Evolutionary conservation across 495 filamentous ascomycete genomes (phyloP), one percentile per base, ranked within the genome.

Genomic region (Aspergillus ellipticus): DNA sequence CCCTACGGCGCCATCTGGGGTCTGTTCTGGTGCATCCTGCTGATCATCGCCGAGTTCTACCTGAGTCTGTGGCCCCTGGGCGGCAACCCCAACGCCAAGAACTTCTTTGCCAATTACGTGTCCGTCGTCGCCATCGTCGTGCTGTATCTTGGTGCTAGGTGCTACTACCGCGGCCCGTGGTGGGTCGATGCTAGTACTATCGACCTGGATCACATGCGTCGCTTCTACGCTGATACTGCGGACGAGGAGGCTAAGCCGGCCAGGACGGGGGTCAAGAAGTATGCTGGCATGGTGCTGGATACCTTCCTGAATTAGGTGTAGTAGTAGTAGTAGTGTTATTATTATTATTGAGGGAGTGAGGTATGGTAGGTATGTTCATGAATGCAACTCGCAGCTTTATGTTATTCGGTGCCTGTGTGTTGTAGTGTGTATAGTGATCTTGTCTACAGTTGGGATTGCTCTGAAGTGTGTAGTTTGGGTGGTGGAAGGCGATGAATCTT

Each of bases 121-220:
- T 59, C 49, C 21, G 61, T 68, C 0, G 54, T 66, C 10, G 61
- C 64, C 0, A 59, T 68, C n/a, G 17, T 68, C 7, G 57, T 63
- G 28, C 24, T 66, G 2, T 68, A 64, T 46, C 22, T 66, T 8
- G 63, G 52, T 0, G 58, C 63, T 0, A 53, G 58, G 47, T 46
- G 55, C 19, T 66, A 62, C 31, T 69, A 54, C 54, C 60, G 62
- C 24, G 64, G 67, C 6, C 56, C 54, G 22, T 54, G 63, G 60
- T 72, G 69, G 72, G 63, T 54, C n/a, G 66, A 71, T 61, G 61
- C 64, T 11, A 51, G 52, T 6, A 64, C 54, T 0, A 64, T 74
- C 41, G 46, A 69, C 26, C 62, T 74, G 4, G 69, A 74, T 43
- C 39, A n/a, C 0, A 42, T 15, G 1, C 33, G 66, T 22, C 53